These are phyloP conservation scores for Epithemia pelagica DNA, from an alignment of 108 stramenopile genomes.

Conservation along the genomic window DNA sequence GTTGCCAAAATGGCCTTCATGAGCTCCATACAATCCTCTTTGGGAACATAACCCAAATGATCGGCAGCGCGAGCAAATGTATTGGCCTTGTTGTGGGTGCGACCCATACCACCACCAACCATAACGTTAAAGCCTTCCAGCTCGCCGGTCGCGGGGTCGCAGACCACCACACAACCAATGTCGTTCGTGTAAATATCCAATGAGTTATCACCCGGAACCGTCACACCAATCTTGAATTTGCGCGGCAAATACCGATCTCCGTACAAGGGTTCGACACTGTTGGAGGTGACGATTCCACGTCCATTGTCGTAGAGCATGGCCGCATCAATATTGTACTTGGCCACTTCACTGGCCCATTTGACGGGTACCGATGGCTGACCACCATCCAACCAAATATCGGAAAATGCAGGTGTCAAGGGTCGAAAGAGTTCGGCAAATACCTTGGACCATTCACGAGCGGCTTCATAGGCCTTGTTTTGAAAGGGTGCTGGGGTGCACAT, in stretches of 20 bases:
- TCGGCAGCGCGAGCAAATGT: conserved; percentile 97
- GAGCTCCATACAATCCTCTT: conserved; percentile 90
- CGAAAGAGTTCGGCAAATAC: conserved; percentile 92
- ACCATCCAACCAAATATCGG: conserved; percentile 94
- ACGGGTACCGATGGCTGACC: conserved; percentile 92
- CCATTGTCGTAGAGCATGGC: conserved; percentile 75
- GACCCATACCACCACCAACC: conserved; percentile 98
- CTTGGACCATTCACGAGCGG: conserved; percentile 77
- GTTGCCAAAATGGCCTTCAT: conserved; percentile 91
- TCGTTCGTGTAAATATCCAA: conserved; percentile 97
- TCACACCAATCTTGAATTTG: conserved; percentile 98
- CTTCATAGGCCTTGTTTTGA: conserved; percentile 53
- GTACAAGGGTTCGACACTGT: conserved; percentile 90
- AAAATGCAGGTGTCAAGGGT: conserved; percentile 90
- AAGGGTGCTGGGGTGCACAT: conserved; percentile 94
- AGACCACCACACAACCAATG: conserved; percentile 90
- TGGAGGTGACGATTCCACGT: conserved; percentile 72
- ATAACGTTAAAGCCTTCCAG: conserved; percentile 91
- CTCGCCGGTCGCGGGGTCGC: conserved; percentile 55
- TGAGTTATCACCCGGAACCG: conserved; percentile 93
- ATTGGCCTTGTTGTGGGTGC: conserved; percentile 94
- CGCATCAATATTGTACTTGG: conserved; percentile 64
- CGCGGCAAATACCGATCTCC: conserved; percentile 95
- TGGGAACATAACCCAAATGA: conserved; percentile 91
- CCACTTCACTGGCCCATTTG: conserved; percentile 83